Conservation (phyloP, 2,329 filamentous ascomycete genomes). For the Leptodontidium sp. region DNA sequence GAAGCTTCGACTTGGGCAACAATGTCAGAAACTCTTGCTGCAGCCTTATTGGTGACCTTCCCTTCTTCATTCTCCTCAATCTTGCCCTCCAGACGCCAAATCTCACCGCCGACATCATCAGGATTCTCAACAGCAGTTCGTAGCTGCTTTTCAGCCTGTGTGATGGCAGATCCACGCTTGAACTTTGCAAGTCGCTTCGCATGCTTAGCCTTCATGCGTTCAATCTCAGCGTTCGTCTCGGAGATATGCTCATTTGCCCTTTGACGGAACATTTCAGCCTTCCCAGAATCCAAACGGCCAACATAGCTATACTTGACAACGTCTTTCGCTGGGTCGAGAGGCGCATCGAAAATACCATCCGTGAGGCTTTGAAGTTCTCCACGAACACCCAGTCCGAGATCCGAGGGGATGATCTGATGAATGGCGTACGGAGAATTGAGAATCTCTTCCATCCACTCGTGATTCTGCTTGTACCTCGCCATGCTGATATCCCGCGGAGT, state of each 20-base stretch:
- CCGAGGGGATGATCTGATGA: slow-evolving; percentile 83
- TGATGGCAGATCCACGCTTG: slow-evolving; percentile 73
- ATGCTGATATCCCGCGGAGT: slow-evolving; percentile 90
- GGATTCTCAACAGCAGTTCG: slow-evolving; percentile 68
- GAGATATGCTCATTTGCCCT: slow-evolving; percentile 77
- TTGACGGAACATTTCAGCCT: slow-evolving; percentile 84
- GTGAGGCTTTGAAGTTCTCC: slow-evolving; percentile 85
- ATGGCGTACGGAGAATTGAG: slow-evolving; percentile 89
- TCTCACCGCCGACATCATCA: slow-evolving; percentile 62
- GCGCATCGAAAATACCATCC: slow-evolving; percentile 81
- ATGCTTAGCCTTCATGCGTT: slow-evolving; percentile 83
- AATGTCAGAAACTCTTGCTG: slow-evolving; percentile 71
- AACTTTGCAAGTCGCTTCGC: slow-evolving; percentile 78
- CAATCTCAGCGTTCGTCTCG: slow-evolving; percentile 81
- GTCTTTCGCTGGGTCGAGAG: slow-evolving; percentile 55
- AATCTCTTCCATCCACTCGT: slow-evolving; percentile 99
- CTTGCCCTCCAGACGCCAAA: slow-evolving; percentile 70
- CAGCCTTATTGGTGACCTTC: slow-evolving; percentile 43
- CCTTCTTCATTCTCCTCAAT: slow-evolving; percentile 54
- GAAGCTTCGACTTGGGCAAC: slow-evolving; percentile 76
- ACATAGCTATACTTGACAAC: slow-evolving; percentile 45
- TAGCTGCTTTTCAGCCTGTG: slow-evolving; percentile 78
- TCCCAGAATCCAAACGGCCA: slow-evolving; percentile 74
- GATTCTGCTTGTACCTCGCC: slow-evolving; percentile 89
- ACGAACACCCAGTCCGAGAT: slow-evolving; percentile 84